Evolutionary conservation across 371 early-diverging fungal genomes (phyloP), one percentile per base, ranked within the genome.

Genomic region (Ordospora colligata): DNA sequence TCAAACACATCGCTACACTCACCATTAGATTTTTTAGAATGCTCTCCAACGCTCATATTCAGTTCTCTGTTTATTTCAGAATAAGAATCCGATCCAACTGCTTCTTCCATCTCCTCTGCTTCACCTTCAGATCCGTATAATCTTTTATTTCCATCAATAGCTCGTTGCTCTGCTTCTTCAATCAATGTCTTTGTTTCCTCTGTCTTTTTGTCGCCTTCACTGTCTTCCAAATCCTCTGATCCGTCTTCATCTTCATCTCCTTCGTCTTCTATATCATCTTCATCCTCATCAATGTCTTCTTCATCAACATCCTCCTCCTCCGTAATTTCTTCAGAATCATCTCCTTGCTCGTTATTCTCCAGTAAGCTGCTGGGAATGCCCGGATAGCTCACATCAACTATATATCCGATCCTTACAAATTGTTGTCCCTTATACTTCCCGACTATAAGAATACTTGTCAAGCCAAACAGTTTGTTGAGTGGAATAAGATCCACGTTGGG

Each of bases 141-240:
- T 37, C 43, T 23, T 51, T 69, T 64, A 10, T 19, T 47, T 7
- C 63, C 78, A 42, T 74, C 67, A 6, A 10, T 11, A n/a, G n/a
- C 21, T 12, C 52, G 67, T 10, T 80, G 69, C 32, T 70, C 72
- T 44, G 40, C 32, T 8, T 44, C 67, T 17, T 76, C 71, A 63
- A 44, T 47, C 46, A 64, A 65, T 17, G 49, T 25, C n/a, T 40
- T 73, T 22, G 73, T 40, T 42, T 52, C 32, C 2, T 68, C 21
- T 68, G 9, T 42, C 17, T 5, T 25, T 23, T 32, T 27, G 3
- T 40, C 50, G 2, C 53, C 76, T 25, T 71, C 66, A 9, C 85
- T 85, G 23, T 83, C 87, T 52, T 83, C 84, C 25, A 86, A 87
- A 6, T 87, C 87, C 0, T 85, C 83, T 49, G 87, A 88, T 66